These are phyloP conservation scores for Mycosphaerella sp. DNA, from an alignment of 2,329 filamentous ascomycete genomes.

Conservation along the genomic window DNA sequence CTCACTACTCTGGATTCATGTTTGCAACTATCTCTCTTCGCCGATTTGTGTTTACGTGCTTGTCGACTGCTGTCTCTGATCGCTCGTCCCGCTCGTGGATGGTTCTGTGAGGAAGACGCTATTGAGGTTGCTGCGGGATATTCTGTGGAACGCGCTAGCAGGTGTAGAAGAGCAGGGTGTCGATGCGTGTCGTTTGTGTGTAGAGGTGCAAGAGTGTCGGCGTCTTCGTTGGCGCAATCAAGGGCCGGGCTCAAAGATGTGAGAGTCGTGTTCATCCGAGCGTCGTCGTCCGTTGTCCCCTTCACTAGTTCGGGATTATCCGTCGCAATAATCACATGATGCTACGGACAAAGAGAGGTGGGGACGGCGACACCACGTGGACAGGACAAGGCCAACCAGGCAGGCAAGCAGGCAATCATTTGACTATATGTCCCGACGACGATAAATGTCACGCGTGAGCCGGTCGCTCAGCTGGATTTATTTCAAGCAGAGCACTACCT, in stretches of 20 bases:
- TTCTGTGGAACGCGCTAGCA: background rate
- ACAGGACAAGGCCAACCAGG: too few species aligned
- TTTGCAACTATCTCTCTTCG: conserved; percentile 13
- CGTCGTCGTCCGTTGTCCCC: background rate
- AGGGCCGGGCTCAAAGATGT: conserved; percentile 4
- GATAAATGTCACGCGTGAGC: too few species aligned
- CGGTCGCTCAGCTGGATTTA: too few species aligned
- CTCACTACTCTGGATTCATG: conserved; percentile 93
- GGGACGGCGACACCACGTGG: too few species aligned
- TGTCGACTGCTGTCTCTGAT: conserved; percentile 1
- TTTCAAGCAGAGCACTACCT: too few species aligned
- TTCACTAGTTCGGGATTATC: too few species aligned
- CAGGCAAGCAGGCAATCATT: too few species aligned
- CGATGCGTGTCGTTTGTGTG: background rate
- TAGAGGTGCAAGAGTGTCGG: background rate
- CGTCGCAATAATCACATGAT: too few species aligned
- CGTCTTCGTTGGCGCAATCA: conserved; percentile 2
- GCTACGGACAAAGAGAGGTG: too few species aligned
- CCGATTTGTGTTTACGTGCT: conserved; percentile 1
- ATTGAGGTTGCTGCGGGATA: conserved; percentile 5
- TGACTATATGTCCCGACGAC: too few species aligned
- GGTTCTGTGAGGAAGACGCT: conserved; percentile 3
- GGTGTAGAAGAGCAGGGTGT: background rate
- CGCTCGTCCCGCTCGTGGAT: background rate
- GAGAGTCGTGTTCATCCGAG: background rate